Percentiles rank a stretch among this genome's conserved stretches.
phyloP scores from a whole-genome alignment of 768 basidiomycete species.

The Terana coerulea region DNA sequence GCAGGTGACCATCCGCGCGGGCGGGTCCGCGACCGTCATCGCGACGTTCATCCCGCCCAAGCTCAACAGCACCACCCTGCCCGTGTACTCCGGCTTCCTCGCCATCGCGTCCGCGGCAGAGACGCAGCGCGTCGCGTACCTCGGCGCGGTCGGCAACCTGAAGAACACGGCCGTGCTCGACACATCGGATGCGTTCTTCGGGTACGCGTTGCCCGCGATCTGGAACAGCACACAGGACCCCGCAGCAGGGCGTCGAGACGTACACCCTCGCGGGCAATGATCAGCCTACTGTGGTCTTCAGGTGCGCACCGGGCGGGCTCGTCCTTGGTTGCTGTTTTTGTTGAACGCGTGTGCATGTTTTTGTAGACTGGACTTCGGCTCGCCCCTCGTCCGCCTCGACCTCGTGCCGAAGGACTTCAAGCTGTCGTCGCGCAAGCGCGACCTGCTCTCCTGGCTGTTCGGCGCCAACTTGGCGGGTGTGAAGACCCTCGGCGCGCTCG shows the following conservation, averaged over 20 bases:
- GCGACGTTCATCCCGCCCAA: constrained; percentile 44
- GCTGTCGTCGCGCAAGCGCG: constrained; percentile 27
- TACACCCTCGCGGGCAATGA: constrained; percentile 42
- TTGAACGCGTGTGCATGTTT: too few species aligned
- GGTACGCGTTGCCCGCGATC: constrained; percentile 37
- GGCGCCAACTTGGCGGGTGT: constrained; percentile 31
- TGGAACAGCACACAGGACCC: constrained; percentile 36
- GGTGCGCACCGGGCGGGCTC: too few species aligned
- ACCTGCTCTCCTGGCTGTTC: constrained; percentile 37
- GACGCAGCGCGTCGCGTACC: constrained; percentile 39
- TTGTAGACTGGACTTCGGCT: constrained; percentile 44
- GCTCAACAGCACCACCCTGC: constrained; percentile 40
- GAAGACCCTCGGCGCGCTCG: constrained; percentile 43
- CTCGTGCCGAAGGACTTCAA: constrained; percentile 42
- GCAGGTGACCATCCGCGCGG: constrained; percentile 42
- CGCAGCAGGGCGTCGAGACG: constrained; percentile 41
- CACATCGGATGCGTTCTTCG: constrained; percentile 43
- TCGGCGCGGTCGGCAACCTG: constrained; percentile 39
- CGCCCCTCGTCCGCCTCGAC: constrained; percentile 42
- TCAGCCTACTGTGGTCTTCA: constrained; percentile 31
- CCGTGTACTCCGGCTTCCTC: constrained; percentile 59
- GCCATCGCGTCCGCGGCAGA: constrained; percentile 29
- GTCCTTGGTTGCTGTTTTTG: too few species aligned
- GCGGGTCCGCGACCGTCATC: constrained; percentile 34
- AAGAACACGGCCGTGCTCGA: constrained; percentile 49